phyloP scores from a whole-genome alignment of 352 stramenopile species.

The Stramenopiles sp. region DNA sequence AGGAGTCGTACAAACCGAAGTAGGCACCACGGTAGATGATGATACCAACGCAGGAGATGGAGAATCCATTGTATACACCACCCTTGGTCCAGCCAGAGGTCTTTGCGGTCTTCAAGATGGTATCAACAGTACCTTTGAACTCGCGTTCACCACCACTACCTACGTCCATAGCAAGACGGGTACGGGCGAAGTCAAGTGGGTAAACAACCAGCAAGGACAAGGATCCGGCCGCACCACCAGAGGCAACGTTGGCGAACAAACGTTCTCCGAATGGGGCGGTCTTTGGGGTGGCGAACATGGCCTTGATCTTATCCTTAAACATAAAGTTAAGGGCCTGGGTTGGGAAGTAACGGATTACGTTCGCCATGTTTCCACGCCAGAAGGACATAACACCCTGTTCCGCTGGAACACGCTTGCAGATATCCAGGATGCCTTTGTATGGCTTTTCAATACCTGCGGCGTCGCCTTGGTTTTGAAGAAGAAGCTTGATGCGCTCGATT shows the following conservation, averaged over 20 bases:
- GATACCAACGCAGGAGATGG: slow-evolving; percentile 90
- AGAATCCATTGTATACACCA: slow-evolving; percentile 95
- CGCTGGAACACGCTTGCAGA: slow-evolving; percentile 56
- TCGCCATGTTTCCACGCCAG: slow-evolving; percentile 68
- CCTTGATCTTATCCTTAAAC: slow-evolving; percentile 81
- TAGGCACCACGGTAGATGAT: slow-evolving; percentile 95
- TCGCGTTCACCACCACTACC: slow-evolving; percentile 71
- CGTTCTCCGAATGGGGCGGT: slow-evolving; percentile 94
- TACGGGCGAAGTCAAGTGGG: slow-evolving; percentile 94
- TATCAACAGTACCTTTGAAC: slow-evolving; percentile 93
- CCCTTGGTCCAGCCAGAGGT: slow-evolving; percentile 54
- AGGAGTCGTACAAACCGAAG: slow-evolving; percentile 94
- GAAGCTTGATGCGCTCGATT: slow-evolving; percentile 69
- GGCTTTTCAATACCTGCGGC: slow-evolving; percentile 69
- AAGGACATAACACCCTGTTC: slow-evolving; percentile 65
- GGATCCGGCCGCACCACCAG: slow-evolving; percentile 83
- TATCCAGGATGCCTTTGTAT: slow-evolving; percentile 72
- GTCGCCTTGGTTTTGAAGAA: slow-evolving; percentile 66
- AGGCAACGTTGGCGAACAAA: slow-evolving; percentile 93
- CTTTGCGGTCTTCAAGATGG: slow-evolving; percentile 83
- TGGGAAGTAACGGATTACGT: slow-evolving; percentile 75
- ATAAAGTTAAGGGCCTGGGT: slow-evolving; percentile 74
- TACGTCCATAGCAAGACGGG: slow-evolving; percentile 90
- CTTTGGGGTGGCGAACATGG: slow-evolving; percentile 30
- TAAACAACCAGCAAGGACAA: slow-evolving; percentile 82